Evolutionary conservation across 805 yeast species (phyloP), one percentile per base, ranked within the genome.

Genomic region (Blastobotrys peoriensis): DNA sequence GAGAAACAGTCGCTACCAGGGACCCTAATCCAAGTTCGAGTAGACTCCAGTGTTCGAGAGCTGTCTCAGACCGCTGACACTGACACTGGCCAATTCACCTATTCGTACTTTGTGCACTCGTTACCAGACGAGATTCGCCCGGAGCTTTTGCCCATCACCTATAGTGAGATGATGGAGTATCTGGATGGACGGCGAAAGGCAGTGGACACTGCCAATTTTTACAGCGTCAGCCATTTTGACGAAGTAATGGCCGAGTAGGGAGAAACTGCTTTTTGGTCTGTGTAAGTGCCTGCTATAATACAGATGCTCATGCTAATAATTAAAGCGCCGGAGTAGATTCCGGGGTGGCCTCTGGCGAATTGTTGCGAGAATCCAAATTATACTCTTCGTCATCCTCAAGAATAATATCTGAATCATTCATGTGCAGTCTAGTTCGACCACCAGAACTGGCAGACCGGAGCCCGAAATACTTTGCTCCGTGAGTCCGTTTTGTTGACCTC

Each of bases 121-220:
- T 41, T 37, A 17, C 41, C 44, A 8, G 38, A 36, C 86, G 89
- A 46, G 73, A 60, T 60, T 48, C 59, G 74, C 55, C 75, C 81
- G 39, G 76, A 86, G 2, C 91, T 89, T 41, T 70, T 89, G 41
- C 97, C 97, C 3, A 84, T 84, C 61, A 78, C 94, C 0, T 89
- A 89, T 60, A 75, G 81, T 21, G 97, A 89, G 64, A 89, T 88
- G 95, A 87, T 89, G 80, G 83, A 79, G 54, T 89, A 83, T 60
- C 74, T 89, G 15, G 89, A 84, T 58, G 97, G 94, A 21, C 79
- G 95, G 66, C 82, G 97, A 69, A 79, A 94, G 64, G 95, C 95
- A 3, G 73, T 72, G 45, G 94, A 82, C 41, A 86, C 95, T 17
- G 89, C 93, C 22, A 68, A 71, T 40, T 83, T 78, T 60, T 86